phyloP scores from a whole-genome alignment of 1,139 yeast species.

The Geotrichum klebahnii region DNA sequence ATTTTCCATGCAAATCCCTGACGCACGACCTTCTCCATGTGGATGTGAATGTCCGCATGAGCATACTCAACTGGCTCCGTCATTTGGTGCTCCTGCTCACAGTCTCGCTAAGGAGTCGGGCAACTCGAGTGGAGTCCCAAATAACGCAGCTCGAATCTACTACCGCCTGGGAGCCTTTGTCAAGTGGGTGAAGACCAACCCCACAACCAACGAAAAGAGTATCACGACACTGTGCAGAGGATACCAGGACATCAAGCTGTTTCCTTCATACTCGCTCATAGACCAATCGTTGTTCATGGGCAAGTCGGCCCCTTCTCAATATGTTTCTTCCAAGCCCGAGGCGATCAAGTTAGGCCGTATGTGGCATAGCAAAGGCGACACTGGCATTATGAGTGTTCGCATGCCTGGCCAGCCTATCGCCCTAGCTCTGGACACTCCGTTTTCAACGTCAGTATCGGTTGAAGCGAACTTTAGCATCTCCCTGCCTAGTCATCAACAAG shows the following conservation, averaged over 20 bases:
- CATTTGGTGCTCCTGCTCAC: not conserved
- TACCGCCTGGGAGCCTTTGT: slow-evolving; percentile 4
- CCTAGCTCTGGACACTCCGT: slow-evolving; percentile 4
- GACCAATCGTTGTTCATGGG: too few species aligned
- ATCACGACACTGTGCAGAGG: not conserved
- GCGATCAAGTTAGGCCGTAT: too few species aligned
- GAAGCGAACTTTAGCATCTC: not conserved
- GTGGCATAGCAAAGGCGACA: too few species aligned
- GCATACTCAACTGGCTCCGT: not conserved
- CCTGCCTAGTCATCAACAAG: not conserved
- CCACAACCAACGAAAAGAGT: not conserved
- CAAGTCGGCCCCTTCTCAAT: too few species aligned
- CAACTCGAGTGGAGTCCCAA: slow-evolving; percentile 1
- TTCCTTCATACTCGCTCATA: not conserved
- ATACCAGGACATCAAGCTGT: not conserved
- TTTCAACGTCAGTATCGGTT: not conserved
- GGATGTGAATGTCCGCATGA: not conserved
- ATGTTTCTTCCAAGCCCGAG: too few species aligned
- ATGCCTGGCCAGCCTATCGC: not conserved
- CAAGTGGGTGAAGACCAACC: not conserved
- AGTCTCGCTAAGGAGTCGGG: too few species aligned
- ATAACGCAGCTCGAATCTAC: slow-evolving; percentile 3
- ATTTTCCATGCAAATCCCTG: not conserved
- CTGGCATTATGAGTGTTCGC: not conserved
- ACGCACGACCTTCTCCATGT: not conserved